Base-by-base conservation (phyloP, 2,329 filamentous ascomycete species). In the Diplodia mutila region DNA sequence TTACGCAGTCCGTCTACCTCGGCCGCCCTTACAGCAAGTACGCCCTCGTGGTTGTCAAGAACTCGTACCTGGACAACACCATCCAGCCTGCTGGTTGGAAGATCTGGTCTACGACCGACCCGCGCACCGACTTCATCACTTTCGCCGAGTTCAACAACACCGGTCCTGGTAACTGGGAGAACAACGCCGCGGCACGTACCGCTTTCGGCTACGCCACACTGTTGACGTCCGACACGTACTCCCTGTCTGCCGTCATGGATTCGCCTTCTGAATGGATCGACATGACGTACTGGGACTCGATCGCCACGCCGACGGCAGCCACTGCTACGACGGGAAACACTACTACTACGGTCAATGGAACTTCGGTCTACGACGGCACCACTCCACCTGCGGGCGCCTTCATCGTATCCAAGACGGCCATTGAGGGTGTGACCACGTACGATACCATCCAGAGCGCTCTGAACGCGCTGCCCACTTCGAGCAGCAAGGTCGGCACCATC, bases 21-120 rank as follows among this genome's bases (percentile, higher is more conserved):
- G 84, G 84, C 9, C 78, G 84, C 0, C 84, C 84, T 16, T 86
- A 84, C 82, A 74, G 77, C 32, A 72, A 78, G 25, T 85, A 80
- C 69, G 82, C 82, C 12, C 73, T 80, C 16, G 82, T 85, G 3
- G 76, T 80, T 2, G 80, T 85, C 72, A 84, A 85, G 73, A 75
- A 80, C 61, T 84, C 83, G 0, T 74, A 75, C 34, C 77, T 90
- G 74, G 80, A 79, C 7, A 75, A 78, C 32, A 85, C 88, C n/a
- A 82, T 90, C 70, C 86, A 87, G 71, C 69, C 80, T 0, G 83
- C 82, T 0, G 88, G 87, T 0, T 89, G 88, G 87, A 74, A 9
- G 76, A 75, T 42, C 7, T 53, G 46, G 66, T 39, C 37, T 75
- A 84, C 51, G 1, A 34, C 12, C 25, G 83, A 88, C 1, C 74